These are phyloP conservation scores for Cyberlindnera mrakii DNA, from an alignment of 805 yeast genomes.

Conservation along the genomic window DNA sequence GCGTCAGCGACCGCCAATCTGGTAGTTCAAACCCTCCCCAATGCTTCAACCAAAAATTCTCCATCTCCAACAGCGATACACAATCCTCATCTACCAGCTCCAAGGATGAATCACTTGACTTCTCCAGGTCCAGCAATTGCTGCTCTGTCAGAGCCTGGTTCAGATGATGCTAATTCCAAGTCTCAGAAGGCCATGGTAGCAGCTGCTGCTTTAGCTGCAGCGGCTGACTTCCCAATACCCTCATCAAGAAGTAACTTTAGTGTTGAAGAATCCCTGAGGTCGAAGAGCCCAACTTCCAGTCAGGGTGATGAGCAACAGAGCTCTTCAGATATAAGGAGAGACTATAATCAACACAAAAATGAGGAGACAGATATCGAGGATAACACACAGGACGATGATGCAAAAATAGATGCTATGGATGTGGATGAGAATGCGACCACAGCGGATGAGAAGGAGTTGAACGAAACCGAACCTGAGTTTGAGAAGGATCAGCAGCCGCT, in stretches of 20 bases:
- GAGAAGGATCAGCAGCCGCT: constrained; percentile 1
- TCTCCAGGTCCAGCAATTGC: constrained; percentile 47
- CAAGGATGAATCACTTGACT: constrained; percentile 21
- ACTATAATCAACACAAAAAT: constrained; percentile 2
- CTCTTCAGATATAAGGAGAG: constrained; percentile 2
- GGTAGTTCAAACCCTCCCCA: constrained; percentile 1
- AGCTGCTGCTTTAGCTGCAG: constrained; percentile 80
- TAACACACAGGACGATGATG: constrained; percentile 3
- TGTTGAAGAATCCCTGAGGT: constrained; percentile 8
- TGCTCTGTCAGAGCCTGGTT: constrained; percentile 24
- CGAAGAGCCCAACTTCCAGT: too few species aligned
- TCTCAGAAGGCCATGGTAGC: constrained; percentile 56
- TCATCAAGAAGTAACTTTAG: constrained; percentile 15
- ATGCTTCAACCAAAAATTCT: not conserved
- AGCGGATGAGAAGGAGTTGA: not conserved
- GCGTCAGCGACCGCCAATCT: not conserved
- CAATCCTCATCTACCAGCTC: constrained; percentile 4
- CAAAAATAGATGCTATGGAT: constrained; percentile 1
- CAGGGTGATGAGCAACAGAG: constrained; percentile 2
- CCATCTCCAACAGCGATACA: constrained; percentile 2
- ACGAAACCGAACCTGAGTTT: constrained; percentile 1
- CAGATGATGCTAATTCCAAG: constrained; percentile 17
- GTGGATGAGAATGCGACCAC: constrained; percentile 4
- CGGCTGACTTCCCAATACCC: constrained; percentile 73
- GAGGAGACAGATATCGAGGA: constrained; percentile 10